Conservation (phyloP, 2,329 filamentous ascomycete genomes). For the Monilinia aucupariae region DNA sequence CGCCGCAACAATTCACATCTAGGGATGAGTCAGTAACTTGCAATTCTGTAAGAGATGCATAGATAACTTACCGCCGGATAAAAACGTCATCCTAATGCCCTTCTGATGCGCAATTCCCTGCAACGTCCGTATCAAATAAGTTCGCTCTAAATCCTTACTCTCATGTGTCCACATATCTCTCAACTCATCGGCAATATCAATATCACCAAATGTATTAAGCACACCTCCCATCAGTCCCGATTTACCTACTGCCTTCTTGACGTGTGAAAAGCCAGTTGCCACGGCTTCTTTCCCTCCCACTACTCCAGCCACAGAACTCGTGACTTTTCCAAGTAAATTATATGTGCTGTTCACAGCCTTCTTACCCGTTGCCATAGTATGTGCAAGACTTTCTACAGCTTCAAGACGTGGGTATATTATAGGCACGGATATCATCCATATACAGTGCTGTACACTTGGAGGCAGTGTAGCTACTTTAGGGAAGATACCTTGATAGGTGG, state of each 20-base stretch:
- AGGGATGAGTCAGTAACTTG: constrained; percentile 19
- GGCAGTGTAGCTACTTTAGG: constrained; percentile 89
- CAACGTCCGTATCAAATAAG: constrained; percentile 90
- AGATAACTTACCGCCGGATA: constrained; percentile 66
- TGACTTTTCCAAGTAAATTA: constrained; percentile 92
- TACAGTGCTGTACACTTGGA: constrained; percentile 89
- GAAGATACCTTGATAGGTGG: constrained; percentile 95
- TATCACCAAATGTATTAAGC: constrained; percentile 90
- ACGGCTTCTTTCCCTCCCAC: constrained; percentile 93
- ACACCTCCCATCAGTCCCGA: constrained; percentile 92
- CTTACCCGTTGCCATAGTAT: constrained; percentile 90
- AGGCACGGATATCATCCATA: constrained; percentile 93
- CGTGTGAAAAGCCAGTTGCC: constrained; percentile 83
- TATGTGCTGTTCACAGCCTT: constrained; percentile 95
- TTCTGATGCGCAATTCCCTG: constrained; percentile 95
- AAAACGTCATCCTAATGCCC: constrained; percentile 91
- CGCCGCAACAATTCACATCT: constrained; percentile 86
- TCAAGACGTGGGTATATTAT: constrained; percentile 87
- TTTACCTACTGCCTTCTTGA: constrained; percentile 96
- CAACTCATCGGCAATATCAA: constrained; percentile 89
- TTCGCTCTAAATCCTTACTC: constrained; percentile 92
- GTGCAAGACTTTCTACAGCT: constrained; percentile 82
- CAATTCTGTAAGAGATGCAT: background rate
- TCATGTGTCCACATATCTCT: constrained; percentile 98
- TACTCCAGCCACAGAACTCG: constrained; percentile 88